Percentiles rank a stretch among this genome's conserved stretches.
These are phyloP conservation scores for Penicillium silybi DNA, from an alignment of 495 filamentous ascomycete species.

Conservation along the genomic window DNA sequence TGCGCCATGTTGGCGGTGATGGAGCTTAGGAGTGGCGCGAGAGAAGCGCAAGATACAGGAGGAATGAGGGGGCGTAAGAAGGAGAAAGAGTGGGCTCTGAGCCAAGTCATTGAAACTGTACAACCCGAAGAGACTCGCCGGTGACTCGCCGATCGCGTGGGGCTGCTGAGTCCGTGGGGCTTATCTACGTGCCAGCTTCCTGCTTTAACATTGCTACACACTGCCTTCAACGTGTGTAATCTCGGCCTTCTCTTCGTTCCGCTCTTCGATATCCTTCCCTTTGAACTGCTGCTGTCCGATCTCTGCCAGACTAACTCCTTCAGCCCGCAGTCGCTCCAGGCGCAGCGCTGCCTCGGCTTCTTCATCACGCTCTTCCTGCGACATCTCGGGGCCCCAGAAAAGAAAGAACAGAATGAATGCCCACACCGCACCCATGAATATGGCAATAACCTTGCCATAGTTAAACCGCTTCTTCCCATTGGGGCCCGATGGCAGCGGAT, in stretches of 20 bases:
- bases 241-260: constrained; percentile 1
- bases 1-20: constrained; percentile 12
- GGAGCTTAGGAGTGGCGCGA: background rate
- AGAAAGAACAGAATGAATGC: constrained; percentile 32
- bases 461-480: constrained; percentile 25
- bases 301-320: constrained; percentile 23
- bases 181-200: background rate
- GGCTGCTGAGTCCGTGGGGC: background rate
- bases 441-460: constrained; percentile 32
- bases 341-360: constrained; percentile 20
- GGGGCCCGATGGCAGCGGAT: constrained; percentile 21
- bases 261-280: constrained; percentile 4
- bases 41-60: background rate
- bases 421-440: constrained; percentile 29
- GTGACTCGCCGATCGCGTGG: constrained; percentile 21
- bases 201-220: background rate
- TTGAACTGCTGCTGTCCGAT: constrained; percentile 10
- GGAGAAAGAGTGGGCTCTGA: background rate
- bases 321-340: constrained; percentile 24
- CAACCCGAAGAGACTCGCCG: constrained; percentile 15
- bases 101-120: constrained; percentile 1
- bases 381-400: constrained; percentile 36
- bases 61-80: background rate
- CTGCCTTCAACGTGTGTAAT: constrained; percentile 3
- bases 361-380: constrained; percentile 32